Evolutionary conservation across 371 early-diverging fungal species (phyloP).

Genomic region (Circinella umbellata): DNA sequence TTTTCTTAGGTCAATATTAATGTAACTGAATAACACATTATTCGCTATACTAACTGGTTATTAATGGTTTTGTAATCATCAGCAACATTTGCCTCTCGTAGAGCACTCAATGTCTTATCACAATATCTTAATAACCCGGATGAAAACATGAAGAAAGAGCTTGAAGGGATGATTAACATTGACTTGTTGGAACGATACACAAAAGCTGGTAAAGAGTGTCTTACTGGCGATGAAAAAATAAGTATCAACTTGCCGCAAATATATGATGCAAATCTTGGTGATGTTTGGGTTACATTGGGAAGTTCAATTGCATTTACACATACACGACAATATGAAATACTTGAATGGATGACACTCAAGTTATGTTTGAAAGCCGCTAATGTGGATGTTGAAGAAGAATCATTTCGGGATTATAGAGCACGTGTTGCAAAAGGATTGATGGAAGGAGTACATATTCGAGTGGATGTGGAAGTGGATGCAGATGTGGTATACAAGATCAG

Average conservation of each 20-base stretch:
- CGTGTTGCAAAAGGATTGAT: conserved; percentile 51
- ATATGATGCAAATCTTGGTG: conserved; percentile 55
- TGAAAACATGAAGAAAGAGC: conserved; percentile 16
- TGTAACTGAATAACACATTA: not conserved
- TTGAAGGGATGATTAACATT: conserved; percentile 46
- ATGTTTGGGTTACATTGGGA: conserved; percentile 61
- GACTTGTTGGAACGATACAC: conserved; percentile 44
- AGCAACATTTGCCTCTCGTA: conserved; percentile 53
- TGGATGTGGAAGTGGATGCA: conserved; percentile 63
- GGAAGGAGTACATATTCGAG: conserved; percentile 58
- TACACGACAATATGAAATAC: conserved; percentile 30
- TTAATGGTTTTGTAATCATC: not conserved
- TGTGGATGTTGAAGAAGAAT: conserved; percentile 39
- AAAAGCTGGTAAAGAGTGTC: conserved; percentile 30
- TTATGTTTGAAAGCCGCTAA: conserved; percentile 26
- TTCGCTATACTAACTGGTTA: too few species aligned
- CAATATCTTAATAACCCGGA: conserved; percentile 33
- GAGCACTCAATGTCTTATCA: conserved; percentile 43
- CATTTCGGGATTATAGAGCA: conserved; percentile 45
- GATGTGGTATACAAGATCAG: conserved; percentile 49
- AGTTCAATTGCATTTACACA: conserved; percentile 34
- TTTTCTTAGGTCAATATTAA: not conserved
- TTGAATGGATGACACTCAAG: conserved; percentile 53
- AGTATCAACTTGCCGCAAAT: conserved; percentile 52
- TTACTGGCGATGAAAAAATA: conserved; percentile 32